Evolutionary conservation across 495 filamentous ascomycete genomes (phyloP), one percentile per base, ranked within the genome.

Genomic region (Penicillium cataractarum): DNA sequence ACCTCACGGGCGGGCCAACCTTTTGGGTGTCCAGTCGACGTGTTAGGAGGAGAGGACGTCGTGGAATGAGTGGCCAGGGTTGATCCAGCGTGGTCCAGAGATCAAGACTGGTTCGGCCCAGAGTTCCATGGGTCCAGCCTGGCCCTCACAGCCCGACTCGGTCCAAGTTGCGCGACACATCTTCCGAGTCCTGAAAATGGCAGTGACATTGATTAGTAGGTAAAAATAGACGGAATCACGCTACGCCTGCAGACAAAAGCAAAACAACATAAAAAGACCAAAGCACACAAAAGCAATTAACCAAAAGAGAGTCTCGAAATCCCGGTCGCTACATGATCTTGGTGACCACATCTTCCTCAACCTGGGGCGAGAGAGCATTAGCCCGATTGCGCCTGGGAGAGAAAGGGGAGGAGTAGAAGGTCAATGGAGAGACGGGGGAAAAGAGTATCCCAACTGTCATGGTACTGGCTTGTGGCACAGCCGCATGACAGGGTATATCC

Each of bases 321-420:
- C 66, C 31, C 58, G 40, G 52, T 55, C 56, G 77, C 84, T 90
- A 96, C 91, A 93, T 92, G 79, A 97, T 91, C 83, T 93, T 96
- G 65, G 92, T 95, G 76, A 97, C 87, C 74, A 83, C 82, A 75
- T 97, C 93, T 81, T 96, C 93, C 82, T 96, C 92, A 80, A 95
- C 91, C 93, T 96, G 87, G 80, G 74, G 72, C 74, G 76, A n/a
- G 71, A 72, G 61, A 63, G 75, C 75, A 84, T 90, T 87, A 90
- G 85, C 82, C 77, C 70, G 73, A 72, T 58, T 66, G 66, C 57
- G 22, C 40, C 58, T 61, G 44, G 57, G 58, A 55, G 51, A 33
- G 51, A 37, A 54, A 44, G 58, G 57, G 44, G 32, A 52, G 33
- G 33, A 24, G 32, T 13, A 22, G 22, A 26, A 40, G 48, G 33